Evolutionary conservation across 768 basidiomycete genomes (phyloP), one percentile per base, ranked within the genome.

Genomic region (Favolaschia claudopus): DNA sequence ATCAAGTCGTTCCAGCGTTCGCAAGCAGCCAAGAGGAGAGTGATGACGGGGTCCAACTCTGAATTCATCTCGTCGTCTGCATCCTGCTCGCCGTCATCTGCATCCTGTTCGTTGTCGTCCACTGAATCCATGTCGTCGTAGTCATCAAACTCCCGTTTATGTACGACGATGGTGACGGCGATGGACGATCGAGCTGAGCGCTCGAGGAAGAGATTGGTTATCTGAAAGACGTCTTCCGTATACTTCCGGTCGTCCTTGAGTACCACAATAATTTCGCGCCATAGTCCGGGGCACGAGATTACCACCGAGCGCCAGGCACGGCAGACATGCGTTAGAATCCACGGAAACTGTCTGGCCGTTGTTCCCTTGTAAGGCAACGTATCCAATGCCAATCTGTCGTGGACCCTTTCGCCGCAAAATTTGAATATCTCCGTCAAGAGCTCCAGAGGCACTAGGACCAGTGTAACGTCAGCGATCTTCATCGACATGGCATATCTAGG

Each of bases 1-100:
- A 27, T 50, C 19, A 58, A 22, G 17, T 43, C 47, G 5, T 58
- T 42, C 56, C 56, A 58, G n/a, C 56, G 56, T 5, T 58, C 48
- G n/a, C 32, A 50, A 6, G 34, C 7, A 13, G 9, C n/a, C 24
- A 50, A 50, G 22, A 58, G 33, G 33, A 33, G 33, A 10, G 50
- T 28, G 15, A 58, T 32, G 27, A 58, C 24, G 1, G 40, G 56
- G n/a, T n/a, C n/a, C 17, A 9, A 7, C 33, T 40, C 27, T 28
- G 25, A 17, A 5, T 4, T 43, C 4, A 12, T 24, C 19, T 13
- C 49, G n/a, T n/a, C n/a, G n/a, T n/a, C n/a, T n/a, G n/a, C n/a
- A n/a, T n/a, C n/a, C n/a, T n/a, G n/a, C n/a, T n/a, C n/a, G n/a
- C n/a, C n/a, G n/a, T n/a, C n/a, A n/a, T n/a, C n/a, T n/a, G n/a